Evolutionary conservation across 2,329 filamentous ascomycete genomes (phyloP).

Genomic region (Amesomyces nigricolor): DNA sequence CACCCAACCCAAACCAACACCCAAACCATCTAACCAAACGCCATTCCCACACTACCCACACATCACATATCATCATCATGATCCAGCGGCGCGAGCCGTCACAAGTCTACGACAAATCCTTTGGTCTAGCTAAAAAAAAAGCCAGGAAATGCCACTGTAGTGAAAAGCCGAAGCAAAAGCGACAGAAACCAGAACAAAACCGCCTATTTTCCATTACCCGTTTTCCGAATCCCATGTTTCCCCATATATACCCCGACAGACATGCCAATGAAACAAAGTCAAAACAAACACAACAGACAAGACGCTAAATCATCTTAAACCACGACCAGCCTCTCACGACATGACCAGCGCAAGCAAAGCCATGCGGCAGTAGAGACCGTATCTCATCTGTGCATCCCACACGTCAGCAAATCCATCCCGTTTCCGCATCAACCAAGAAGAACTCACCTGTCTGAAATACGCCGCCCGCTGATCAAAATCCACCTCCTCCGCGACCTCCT

Average conservation of each 20-base stretch:
- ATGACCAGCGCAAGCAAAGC: conserved; percentile 91
- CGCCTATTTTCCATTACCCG: background rate
- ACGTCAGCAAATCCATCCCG: conserved; percentile 36
- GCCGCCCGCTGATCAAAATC: conserved; percentile 95
- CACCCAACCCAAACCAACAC: background rate
- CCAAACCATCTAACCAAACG: background rate
- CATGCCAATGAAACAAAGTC: background rate
- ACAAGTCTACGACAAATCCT: conserved; percentile 5
- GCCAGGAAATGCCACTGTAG: background rate
- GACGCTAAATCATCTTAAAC: background rate
- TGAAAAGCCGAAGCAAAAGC: background rate
- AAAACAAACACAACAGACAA: background rate
- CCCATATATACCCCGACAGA: background rate
- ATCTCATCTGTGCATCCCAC: conserved; percentile 67
- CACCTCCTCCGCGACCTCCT: conserved; percentile 90
- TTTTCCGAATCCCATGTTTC: conserved; percentile 4
- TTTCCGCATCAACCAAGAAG: background rate
- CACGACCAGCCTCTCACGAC: conserved; percentile 36
- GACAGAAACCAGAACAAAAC: background rate
- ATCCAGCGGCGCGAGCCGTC: conserved; percentile 7
- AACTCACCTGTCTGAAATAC: conserved; percentile 95
- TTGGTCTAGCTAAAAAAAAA: conserved; percentile 3
- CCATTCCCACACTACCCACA: background rate
- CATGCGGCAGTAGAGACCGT: conserved; percentile 97
- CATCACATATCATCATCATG: conserved; percentile 11